Conservation (phyloP, 345 rosid genomes). For the Zanthoxylum bungeanum region DNA sequence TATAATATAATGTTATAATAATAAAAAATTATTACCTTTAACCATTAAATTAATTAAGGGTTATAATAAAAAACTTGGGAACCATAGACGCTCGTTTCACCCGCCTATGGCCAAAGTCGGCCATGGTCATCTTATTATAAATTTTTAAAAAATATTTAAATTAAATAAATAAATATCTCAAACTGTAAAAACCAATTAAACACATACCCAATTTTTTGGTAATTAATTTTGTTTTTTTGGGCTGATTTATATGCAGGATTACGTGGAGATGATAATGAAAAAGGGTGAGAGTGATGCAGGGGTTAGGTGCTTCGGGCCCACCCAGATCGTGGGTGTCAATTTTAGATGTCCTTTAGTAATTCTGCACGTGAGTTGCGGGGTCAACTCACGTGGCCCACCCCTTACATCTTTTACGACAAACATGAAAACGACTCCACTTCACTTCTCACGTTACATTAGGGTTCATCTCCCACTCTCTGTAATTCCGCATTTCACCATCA, state of each 20-base stretch:
- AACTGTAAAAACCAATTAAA: no score
- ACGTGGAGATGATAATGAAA: not conserved
- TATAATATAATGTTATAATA: no score
- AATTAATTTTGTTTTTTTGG: not conserved
- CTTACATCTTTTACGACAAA: constrained; percentile 23
- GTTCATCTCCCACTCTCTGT: no score
- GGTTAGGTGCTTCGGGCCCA: constrained; percentile 9
- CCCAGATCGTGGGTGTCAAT: not conserved
- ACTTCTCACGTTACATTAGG: constrained; percentile 3
- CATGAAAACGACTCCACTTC: constrained; percentile 28
- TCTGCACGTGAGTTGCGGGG: constrained; percentile 45
- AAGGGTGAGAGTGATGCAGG: not conserved
- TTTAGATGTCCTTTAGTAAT: constrained; percentile 8
- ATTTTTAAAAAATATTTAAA: no score
- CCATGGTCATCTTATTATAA: no score
- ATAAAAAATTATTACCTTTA: no score
- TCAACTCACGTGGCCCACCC: constrained; percentile 40
- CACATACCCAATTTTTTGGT: no score
- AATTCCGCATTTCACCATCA: not conserved
- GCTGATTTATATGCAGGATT: not conserved
- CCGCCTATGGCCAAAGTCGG: no score
- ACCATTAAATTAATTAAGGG: no score
- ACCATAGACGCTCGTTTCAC: no score
- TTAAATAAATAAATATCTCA: no score
- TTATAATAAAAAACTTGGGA: no score